phyloP scores from a whole-genome alignment of 345 rosid genomes.

The Eucalyptus erythrocorys region DNA sequence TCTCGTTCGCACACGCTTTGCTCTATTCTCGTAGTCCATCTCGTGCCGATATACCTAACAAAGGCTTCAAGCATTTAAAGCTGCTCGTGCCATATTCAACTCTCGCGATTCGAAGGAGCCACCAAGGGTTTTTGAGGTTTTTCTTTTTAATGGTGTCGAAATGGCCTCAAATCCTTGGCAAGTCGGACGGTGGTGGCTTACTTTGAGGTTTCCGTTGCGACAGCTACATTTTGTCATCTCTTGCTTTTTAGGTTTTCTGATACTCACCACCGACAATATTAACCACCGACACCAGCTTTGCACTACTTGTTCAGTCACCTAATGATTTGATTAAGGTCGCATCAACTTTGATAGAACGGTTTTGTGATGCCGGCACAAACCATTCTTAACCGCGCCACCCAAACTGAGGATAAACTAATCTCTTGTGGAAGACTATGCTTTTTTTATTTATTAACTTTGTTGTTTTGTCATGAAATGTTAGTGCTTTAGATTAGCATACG shows the following conservation, averaged over 20 bases:
- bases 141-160: background rate
- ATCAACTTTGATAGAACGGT: background rate
- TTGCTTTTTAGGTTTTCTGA: background rate
- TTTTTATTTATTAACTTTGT: background rate
- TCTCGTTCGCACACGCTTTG: background rate
- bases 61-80: background rate
- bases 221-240: background rate
- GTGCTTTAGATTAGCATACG: background rate
- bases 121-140: background rate
- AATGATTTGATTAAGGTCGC: background rate
- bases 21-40: background rate
- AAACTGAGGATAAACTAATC: background rate
- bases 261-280: background rate
- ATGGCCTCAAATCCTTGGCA: background rate
- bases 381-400: background rate
- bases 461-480: background rate
- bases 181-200: background rate
- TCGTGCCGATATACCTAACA: background rate
- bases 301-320: background rate
- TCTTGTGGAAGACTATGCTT: background rate
- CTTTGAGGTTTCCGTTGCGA: background rate
- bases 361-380: background rate
- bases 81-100: background rate
- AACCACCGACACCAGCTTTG: background rate
- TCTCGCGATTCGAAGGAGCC: background rate